phyloP scores from a whole-genome alignment of 2,329 filamentous ascomycete species.

The Aspergillus tubingensis region DNA sequence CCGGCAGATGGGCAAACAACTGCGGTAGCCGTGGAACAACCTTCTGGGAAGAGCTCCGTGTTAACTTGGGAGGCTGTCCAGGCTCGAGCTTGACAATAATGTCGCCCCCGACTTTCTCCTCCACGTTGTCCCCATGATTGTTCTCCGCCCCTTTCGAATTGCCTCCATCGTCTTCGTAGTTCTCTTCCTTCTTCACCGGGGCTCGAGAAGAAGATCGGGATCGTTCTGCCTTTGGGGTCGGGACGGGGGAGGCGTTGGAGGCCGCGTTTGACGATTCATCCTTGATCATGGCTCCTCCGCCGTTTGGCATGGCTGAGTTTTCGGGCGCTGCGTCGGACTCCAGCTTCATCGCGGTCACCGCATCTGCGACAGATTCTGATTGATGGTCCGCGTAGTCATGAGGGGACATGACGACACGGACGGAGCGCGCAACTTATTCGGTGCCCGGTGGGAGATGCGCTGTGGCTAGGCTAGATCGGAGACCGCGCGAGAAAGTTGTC shows the following conservation, averaged over 20 bases:
- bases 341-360: slow-evolving; percentile 40
- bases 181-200: slow-evolving; percentile 35
- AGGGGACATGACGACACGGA: slow-evolving; percentile 46
- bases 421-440: slow-evolving; percentile 25
- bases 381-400: slow-evolving; percentile 45
- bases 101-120: slow-evolving; percentile 61
- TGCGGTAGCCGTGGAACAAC: slow-evolving; percentile 61
- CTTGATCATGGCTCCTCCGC: slow-evolving; percentile 24
- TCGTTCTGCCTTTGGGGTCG: slow-evolving; percentile 17
- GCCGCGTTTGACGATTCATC: slow-evolving; percentile 19
- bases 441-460: slow-evolving; percentile 20
- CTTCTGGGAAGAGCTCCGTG: slow-evolving; percentile 74
- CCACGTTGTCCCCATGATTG: slow-evolving; percentile 30
- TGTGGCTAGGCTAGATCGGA: slow-evolving; percentile 2
- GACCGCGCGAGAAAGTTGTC: slow-evolving; percentile 9
- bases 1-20: slow-evolving; percentile 73
- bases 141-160: slow-evolving; percentile 26
- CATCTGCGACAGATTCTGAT: slow-evolving; percentile 37
- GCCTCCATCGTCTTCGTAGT: slow-evolving; percentile 23
- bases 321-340: slow-evolving; percentile 30
- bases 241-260: slow-evolving; percentile 20
- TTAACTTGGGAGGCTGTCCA: slow-evolving; percentile 68
- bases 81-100: slow-evolving; percentile 65
- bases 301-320: slow-evolving; percentile 26
- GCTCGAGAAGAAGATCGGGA: slow-evolving; percentile 23